Base-by-base conservation (phyloP, 352 stramenopile genomes). In the Globisporangium carolinianum region DNA sequence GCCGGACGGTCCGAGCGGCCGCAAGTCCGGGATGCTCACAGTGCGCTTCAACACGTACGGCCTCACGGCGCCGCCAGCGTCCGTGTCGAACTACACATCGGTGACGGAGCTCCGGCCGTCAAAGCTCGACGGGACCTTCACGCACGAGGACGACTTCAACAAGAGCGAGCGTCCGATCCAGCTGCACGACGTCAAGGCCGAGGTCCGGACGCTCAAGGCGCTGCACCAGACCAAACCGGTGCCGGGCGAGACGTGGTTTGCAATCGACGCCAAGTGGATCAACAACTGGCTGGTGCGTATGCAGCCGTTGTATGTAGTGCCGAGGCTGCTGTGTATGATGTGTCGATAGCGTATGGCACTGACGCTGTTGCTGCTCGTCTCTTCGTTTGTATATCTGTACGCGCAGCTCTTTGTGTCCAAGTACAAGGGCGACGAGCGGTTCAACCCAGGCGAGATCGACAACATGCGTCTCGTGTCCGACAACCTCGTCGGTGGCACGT, bases 391-490 rank as follows among this genome's bases (percentile, higher is more conserved):
- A 6, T 60, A 9, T 32, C 10, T n/a, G 6, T 47, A 9, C 6
- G 3, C 39, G 32, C 41, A 66, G 46, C 67, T 87, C 3, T 89
- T 89, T 58, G 79, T 89, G 18, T 85, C 78, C 61, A 89, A 87
- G 61, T 68, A 86, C 70, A 80, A 84, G 49, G 79, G 81, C 48
- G 66, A 86, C 51, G 63, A 82, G 35, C 41, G 65, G 46, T 71
- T 74, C 62, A 85, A 69, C 38, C 81, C 81, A 9, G 78, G 81
- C 10, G 68, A 61, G 32, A 79, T 91, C 32, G 73, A 87, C 69
- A 91, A 91, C 61, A 91, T 87, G 76, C 62, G 75, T 14, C 68
- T 91, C 24, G 76, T 91, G 62, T 80, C 78, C 32, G 79, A 91
- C 51, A 69, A 86, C 55, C 65, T 88, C 9, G 70, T 76, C 49